Percentiles rank a stretch among this genome's conserved stretches.
Conservation (phyloP, 2,329 filamentous ascomycete genomes). For the Albophoma yamanashiensis region DNA sequence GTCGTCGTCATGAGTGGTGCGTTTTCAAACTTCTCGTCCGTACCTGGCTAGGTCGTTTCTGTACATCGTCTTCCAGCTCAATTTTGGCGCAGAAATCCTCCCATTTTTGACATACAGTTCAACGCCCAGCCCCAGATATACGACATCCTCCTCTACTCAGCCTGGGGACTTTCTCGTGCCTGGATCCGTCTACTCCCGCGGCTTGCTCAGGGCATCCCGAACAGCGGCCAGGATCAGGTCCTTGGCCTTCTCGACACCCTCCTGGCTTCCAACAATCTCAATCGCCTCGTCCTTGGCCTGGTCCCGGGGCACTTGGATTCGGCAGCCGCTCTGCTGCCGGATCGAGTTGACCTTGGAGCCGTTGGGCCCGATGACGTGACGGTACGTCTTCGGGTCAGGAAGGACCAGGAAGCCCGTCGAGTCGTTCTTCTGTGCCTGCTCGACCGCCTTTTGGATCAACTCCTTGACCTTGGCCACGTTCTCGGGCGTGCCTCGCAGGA, state of each 20-base stretch:
- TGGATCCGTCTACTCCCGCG: slow-evolving; percentile 14
- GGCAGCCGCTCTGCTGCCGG: slow-evolving; percentile 83
- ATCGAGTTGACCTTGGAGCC: slow-evolving; percentile 90
- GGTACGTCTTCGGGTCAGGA: slow-evolving; percentile 80
- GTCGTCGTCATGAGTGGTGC: not conserved
- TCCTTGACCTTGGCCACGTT: slow-evolving; percentile 74
- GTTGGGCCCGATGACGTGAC: slow-evolving; percentile 79
- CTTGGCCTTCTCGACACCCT: slow-evolving; percentile 77
- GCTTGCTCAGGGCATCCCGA: slow-evolving; percentile 40
- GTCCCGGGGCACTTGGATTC: slow-evolving; percentile 84
- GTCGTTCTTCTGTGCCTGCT: slow-evolving; percentile 57
- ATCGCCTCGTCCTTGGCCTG: slow-evolving; percentile 72
- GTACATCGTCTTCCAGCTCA: not conserved
- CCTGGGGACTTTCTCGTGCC: not conserved
- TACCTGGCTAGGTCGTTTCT: not conserved
- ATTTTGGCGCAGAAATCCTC: not conserved
- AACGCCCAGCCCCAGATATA: not conserved
- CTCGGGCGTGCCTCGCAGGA: slow-evolving; percentile 69
- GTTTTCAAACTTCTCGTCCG: not conserved
- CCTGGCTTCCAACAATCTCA: slow-evolving; percentile 70
- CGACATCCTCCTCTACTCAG: not conserved
- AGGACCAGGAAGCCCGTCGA: slow-evolving; percentile 81
- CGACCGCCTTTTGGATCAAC: slow-evolving; percentile 60
- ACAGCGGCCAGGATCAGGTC: slow-evolving; percentile 83
- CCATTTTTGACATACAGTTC: not conserved